Evolutionary conservation across 352 stramenopile genomes (phyloP), one percentile per base, ranked within the genome.

Genomic region (Phytopythium boreale): DNA sequence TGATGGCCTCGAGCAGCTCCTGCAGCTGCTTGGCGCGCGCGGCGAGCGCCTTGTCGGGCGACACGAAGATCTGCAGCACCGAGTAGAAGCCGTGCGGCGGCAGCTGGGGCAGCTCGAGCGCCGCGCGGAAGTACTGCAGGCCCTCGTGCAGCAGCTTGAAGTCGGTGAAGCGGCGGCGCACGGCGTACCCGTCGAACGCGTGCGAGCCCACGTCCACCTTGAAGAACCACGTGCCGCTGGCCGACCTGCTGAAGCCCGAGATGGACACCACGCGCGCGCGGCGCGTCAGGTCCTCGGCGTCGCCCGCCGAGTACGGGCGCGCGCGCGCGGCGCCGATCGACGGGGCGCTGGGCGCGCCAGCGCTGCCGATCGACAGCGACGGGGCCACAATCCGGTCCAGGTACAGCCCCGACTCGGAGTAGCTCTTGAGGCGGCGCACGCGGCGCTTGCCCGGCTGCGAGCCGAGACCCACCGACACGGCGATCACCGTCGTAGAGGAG

Each of bases 161-260:
- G 64, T 91, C 82, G 22, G 76, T 87, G 63, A 91, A 91, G 50
- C 82, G 82, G n/a, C 82, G 82, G 10, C 79, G 80, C 41, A 91
- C 73, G 27, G 78, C 80, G 75, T 91, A 91, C 39, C 72, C 76
- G 64, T 86, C 79, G 39, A 67, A 77, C 61, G 82, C 72, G 36
- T 67, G 64, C 27, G 76, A 76, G 31, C 79, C 72, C 1, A 92
- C 75, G 59, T 92, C 77, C 22, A 92, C 80, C 63, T 86, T 89
- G 63, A 92, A 92, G 66, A 89, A 80, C 82, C 82, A 92, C 44
- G 79, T 89, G 64, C 82, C 82, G 44, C 81, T 79, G 49, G 57
- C 76, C 67, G 81, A 88, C 74, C 88, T 81, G 55, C 71, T 82
- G 63, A 82, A 88, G 12, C 79, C 77, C 10, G 80, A 86, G 58